Evolutionary conservation across 129 eudicot genomes (phyloP).

Genomic region (Glebionis coronaria): DNA sequence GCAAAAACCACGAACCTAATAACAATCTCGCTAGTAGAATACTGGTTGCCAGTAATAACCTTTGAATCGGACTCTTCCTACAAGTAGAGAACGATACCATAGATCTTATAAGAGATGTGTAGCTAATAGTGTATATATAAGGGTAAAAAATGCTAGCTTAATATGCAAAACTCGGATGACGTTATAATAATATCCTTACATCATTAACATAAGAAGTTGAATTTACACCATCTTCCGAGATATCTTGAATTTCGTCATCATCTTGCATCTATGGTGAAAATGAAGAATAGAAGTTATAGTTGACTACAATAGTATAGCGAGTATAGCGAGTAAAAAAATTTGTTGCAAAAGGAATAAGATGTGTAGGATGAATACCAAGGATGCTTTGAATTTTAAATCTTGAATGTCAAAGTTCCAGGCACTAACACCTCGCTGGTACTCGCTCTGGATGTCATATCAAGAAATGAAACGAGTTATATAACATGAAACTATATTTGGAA

Average conservation of each 20-base stretch:
- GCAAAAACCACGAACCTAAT: conserved; percentile 44
- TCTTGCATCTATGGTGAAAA: conserved; percentile 65
- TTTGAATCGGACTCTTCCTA: conserved; percentile 55
- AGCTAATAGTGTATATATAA: background rate
- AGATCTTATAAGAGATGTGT: background rate
- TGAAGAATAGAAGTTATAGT: conserved; percentile 6
- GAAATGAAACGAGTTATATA: background rate
- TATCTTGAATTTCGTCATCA: conserved; percentile 77
- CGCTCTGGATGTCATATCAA: conserved; percentile 55
- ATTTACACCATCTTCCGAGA: conserved; percentile 55
- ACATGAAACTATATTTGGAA: background rate
- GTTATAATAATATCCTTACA: conserved; percentile 33
- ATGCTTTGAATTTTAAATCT: conserved; percentile 89
- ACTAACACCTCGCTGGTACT: conserved; percentile 98
- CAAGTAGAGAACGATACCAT: conserved; percentile 18
- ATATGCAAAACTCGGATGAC: conserved; percentile 1
- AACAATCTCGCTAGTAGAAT: conserved; percentile 40
- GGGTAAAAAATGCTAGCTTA: conserved; percentile 12
- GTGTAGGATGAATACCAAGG: conserved; percentile 54
- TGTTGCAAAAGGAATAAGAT: conserved; percentile 9
- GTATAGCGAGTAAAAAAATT: conserved; percentile 8
- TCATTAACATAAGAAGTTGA: conserved; percentile 35
- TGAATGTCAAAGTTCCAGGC: conserved; percentile 97
- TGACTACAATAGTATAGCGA: background rate
- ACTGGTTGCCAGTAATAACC: conserved; percentile 35